Evolutionary conservation across 2,329 filamentous ascomycete species (phyloP), one percentile per base, ranked within the genome.

Genomic region (Fusarium cicatricum): DNA sequence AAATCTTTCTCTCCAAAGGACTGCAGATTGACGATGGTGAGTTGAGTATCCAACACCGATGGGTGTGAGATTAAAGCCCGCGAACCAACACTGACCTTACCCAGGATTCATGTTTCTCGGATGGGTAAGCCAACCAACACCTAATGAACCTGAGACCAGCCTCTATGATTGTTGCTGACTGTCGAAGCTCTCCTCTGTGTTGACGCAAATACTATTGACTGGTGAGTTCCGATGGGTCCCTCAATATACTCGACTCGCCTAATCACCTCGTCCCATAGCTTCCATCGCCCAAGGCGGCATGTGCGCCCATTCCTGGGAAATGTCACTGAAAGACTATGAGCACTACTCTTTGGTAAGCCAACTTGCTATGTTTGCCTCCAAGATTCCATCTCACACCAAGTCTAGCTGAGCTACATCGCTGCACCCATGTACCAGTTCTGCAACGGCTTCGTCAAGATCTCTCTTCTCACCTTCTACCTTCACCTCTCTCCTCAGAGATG

Each of bases 391-490:
- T 14, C 41, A 51, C 11, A 54, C 32, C 32, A 61, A 60, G 21
- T 43, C 37, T 10, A 58, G 50, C 36, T 40, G n/a, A 37, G 42
- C 10, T 72, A 71, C 47, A 56, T 71, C 12, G 60, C 65, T 8
- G 62, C 65, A 2, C 65, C 64, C 3, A 58, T 76, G 14, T 77
- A 74, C 57, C 70, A 72, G 39, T 50, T 71, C 12, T 71, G 71
- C 46, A 72, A 72, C 23, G 72, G 70, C 45, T 71, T 74, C 43
- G 72, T 70, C 15, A 77, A 77, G 45, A 46, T 75, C 3, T 75
- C 75, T 0, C 69, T 78, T 2, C 65, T 76, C 11, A 62, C 72
- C 6, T 75, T 77, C 31, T 77, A 77, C 43, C 62, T 72, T 14
- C 68, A 70, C 8, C 61, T 78, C 2, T 76, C 74, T 8, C 73